Percentiles rank a stretch among this genome's conserved stretches.
phyloP scores from a whole-genome alignment of 345 rosid genomes.

The Eucalyptus pauciflora region DNA sequence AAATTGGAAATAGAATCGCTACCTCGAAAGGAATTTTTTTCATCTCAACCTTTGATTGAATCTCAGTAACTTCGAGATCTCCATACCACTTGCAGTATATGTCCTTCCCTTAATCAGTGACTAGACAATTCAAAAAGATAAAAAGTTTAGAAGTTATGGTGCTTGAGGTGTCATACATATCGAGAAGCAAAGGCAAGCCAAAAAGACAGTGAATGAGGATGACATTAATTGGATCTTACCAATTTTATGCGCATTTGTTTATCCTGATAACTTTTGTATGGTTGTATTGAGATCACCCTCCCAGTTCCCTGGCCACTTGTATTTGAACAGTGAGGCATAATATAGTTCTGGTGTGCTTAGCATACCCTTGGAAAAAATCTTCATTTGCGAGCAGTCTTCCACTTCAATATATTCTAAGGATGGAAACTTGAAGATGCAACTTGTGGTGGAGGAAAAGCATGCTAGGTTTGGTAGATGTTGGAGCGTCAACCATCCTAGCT shows the following conservation, averaged over 20 bases:
- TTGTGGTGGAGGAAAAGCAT: background rate
- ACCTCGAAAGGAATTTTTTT: fast-evolving
- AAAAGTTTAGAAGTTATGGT: fast-evolving
- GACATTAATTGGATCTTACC: background rate
- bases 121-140: too few species aligned
- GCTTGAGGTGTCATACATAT: fast-evolving
- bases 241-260: background rate
- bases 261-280: background rate
- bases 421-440: background rate
- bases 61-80: fast-evolving
- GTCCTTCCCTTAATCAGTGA: background rate
- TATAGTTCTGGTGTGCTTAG: fast-evolving
- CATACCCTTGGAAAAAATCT: background rate
- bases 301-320: fast-evolving
- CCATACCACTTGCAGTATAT: fast-evolving
- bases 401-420: fast-evolving
- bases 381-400: background rate
- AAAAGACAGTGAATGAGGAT: background rate
- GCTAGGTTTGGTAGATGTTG: background rate
- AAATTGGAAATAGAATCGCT: background rate
- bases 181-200: fast-evolving
- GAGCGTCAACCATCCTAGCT: fast-evolving
- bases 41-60: background rate
- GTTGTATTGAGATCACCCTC: background rate
- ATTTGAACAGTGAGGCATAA: fast-evolving